A percentile compares a stretch with the other conserved stretches of the same genome.
Conservation (phyloP, 805 yeast species). For the Saturnispora serradocipensis region DNA sequence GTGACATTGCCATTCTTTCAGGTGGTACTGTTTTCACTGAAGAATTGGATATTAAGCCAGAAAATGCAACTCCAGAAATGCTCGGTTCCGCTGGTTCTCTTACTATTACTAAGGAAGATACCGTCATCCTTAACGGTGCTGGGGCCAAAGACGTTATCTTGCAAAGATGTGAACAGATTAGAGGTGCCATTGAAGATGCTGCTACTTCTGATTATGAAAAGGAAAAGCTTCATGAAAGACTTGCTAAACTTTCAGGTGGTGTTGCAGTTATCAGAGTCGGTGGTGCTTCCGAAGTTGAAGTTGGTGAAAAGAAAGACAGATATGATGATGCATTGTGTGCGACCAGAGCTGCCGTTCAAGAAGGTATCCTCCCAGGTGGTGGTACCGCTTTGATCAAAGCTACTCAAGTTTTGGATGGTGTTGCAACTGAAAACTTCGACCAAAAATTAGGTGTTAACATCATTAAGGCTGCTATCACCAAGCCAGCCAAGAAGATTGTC, state of each 20-base stretch:
- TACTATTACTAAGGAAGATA: slow-evolving; percentile 91
- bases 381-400: slow-evolving; percentile 98
- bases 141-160: slow-evolving; percentile 75
- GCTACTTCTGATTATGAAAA: slow-evolving; percentile 83
- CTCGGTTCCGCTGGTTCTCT: slow-evolving; percentile 89
- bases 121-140: slow-evolving; percentile 87
- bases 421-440: slow-evolving; percentile 81
- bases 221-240: slow-evolving; percentile 94
- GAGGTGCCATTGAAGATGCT: slow-evolving; percentile 64
- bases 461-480: slow-evolving; percentile 84
- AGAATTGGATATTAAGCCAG: slow-evolving; percentile 92
- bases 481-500: slow-evolving; percentile 92
- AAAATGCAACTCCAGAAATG: slow-evolving; percentile 80
- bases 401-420: slow-evolving; percentile 58
- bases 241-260: slow-evolving; percentile 96
- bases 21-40: slow-evolving; percentile 92
- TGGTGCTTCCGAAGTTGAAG: slow-evolving; percentile 95
- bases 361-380: slow-evolving; percentile 98
- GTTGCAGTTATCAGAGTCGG: slow-evolving; percentile 98
- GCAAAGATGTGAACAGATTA: slow-evolving; percentile 90
- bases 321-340: slow-evolving; percentile 98
- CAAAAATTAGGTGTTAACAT: slow-evolving; percentile 93
- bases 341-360: slow-evolving; percentile 97
- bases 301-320: slow-evolving; percentile 98
- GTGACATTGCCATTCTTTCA: slow-evolving; percentile 89